Conservation (phyloP, 805 yeast genomes). For the Wickerhamomyces alni region DNA sequence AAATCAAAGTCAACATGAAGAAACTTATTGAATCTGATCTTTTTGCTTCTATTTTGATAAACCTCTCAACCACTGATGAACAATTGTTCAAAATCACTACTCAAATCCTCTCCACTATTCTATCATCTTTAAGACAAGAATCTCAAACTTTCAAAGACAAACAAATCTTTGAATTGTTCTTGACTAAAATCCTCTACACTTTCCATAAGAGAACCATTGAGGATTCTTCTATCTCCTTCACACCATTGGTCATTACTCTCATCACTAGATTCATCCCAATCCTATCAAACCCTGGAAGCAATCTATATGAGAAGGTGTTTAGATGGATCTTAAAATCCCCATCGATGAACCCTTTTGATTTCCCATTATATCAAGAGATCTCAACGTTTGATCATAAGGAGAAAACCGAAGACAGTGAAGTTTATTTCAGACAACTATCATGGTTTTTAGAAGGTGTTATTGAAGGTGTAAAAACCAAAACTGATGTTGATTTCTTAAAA, state of each 20-base stretch:
- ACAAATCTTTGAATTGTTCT: conserved; percentile 44
- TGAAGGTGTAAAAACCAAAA: conserved; percentile 37
- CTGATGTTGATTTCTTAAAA: conserved; percentile 50
- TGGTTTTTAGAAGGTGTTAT: conserved; percentile 59
- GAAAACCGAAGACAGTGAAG: conserved; percentile 35
- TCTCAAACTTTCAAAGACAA: conserved; percentile 49
- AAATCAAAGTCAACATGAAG: conserved; percentile 42
- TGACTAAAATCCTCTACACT: conserved; percentile 36
- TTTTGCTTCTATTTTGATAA: conserved; percentile 43
- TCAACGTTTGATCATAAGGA: conserved; percentile 16
- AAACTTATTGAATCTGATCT: conserved; percentile 51
- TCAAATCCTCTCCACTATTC: conserved; percentile 38
- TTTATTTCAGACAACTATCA: conserved; percentile 48
- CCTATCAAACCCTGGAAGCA: conserved; percentile 64
- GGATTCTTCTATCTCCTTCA: conserved; percentile 17
- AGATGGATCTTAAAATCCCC: conserved; percentile 55
- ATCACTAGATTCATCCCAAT: conserved; percentile 53
- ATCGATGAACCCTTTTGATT: conserved; percentile 30
- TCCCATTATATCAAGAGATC: conserved; percentile 36
- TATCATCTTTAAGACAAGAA: conserved; percentile 35
- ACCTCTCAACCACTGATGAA: conserved; percentile 33
- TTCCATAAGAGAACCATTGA: conserved; percentile 15
- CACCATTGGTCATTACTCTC: conserved; percentile 48
- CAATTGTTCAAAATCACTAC: conserved; percentile 31
- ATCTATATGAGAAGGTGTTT: conserved; percentile 63